Base-by-base conservation (phyloP, 805 yeast genomes). In the Candida sanyiensis region DNA sequence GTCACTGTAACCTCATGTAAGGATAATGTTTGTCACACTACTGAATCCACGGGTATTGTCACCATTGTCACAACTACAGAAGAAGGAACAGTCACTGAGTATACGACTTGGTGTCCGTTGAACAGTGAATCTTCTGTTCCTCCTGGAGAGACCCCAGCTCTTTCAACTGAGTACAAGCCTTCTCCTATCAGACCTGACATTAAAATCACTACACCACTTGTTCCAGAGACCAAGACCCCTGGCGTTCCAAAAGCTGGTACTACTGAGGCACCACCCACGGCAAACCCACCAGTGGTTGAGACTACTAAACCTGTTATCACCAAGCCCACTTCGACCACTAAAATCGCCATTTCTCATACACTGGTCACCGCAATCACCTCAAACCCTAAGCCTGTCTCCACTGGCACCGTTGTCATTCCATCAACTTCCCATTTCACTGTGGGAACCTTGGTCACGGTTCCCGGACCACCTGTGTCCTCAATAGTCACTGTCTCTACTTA, bases 91-190 rank as follows among this genome's bases (percentile, higher is more conserved):
- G 56, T 33, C 30, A 69, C 69, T n/a, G 51, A 54, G 13, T 69
- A 61, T 56, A 62, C 68, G 16, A 62, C 69, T 7, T 63, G 61
- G 57, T 63, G 68, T 42, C 69, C 43, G 20, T 16, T 35, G n/a
- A n/a, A n/a, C 2, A 26, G 38, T 13, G 29, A 33, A 15, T 28
- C 30, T 24, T 15, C 18, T 26, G 31, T 15, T n/a, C 18, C 28
- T 13, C 5, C 20, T 23, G 16, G n/a, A 23, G 35, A 33, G 4
- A 18, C n/a, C n/a, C n/a, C n/a, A n/a, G n/a, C n/a, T n/a, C n/a
- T n/a, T n/a, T n/a, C n/a, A n/a, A n/a, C n/a, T n/a, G n/a, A n/a
- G n/a, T n/a, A n/a, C n/a, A n/a, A n/a, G n/a, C n/a, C n/a, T n/a
- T n/a, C n/a, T n/a, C n/a, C n/a, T n/a, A n/a, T n/a, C n/a, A n/a